phyloP scores from a whole-genome alignment of 306 rosid genomes.

The Spatholobus suberectus region DNA sequence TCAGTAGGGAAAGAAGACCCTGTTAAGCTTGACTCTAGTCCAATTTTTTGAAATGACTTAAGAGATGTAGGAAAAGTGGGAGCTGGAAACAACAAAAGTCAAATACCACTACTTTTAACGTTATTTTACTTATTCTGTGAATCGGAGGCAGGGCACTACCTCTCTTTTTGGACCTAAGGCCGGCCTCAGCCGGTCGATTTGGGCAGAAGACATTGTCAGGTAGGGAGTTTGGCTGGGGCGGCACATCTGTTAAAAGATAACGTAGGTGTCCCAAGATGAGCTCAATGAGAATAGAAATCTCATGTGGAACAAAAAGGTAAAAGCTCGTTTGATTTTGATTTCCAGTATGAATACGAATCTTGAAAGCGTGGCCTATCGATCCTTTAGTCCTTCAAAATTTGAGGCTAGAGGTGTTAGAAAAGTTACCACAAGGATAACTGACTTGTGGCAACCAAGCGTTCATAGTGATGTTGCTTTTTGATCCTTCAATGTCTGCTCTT shows the following conservation, averaged over 20 bases:
- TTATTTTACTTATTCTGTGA: constrained; percentile 74
- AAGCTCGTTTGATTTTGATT: too few species aligned
- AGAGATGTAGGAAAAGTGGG: constrained; percentile 49
- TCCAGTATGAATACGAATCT: too few species aligned
- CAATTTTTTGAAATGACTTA: constrained; percentile 26
- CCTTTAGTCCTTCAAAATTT: too few species aligned
- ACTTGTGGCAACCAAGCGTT: too few species aligned
- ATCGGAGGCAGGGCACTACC: constrained; percentile 57
- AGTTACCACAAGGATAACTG: too few species aligned
- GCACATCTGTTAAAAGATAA: constrained; percentile 34
- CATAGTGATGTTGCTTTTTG: too few species aligned
- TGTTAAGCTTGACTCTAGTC: constrained; percentile 19
- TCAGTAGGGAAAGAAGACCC: constrained; percentile 22
- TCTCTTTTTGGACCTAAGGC: constrained; percentile 44
- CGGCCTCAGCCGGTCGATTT: not conserved
- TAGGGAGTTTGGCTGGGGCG: constrained; percentile 29
- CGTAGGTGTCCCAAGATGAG: constrained; percentile 34
- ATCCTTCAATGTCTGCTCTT: too few species aligned
- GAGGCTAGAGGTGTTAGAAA: too few species aligned
- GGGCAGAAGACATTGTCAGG: constrained; percentile 39
- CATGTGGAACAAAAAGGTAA: constrained; percentile 33
- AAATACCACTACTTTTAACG: constrained; percentile 76
- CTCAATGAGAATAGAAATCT: constrained; percentile 35
- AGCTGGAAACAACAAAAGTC: constrained; percentile 47
- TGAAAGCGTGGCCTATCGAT: too few species aligned